A percentile compares a stretch with the other conserved stretches of the same genome.
phyloP scores from a whole-genome alignment of 2,329 filamentous ascomycete species.

The Stemphylium beticola region DNA sequence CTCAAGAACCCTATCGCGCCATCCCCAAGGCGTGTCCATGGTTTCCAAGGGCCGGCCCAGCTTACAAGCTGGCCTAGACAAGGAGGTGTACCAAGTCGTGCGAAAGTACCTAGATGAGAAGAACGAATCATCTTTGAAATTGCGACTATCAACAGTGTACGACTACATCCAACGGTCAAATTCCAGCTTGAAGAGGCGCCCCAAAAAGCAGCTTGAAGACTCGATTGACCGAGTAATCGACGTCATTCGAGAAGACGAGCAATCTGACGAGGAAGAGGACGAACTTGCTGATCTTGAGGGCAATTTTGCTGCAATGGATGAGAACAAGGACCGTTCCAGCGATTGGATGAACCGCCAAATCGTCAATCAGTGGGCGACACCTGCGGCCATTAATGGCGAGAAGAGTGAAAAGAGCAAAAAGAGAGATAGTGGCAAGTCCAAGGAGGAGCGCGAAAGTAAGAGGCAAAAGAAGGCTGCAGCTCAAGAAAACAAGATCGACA shows the following conservation, averaged over 20 bases:
- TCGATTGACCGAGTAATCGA: slow-evolving; percentile 82
- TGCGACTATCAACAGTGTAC: slow-evolving; percentile 71
- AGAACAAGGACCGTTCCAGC: slow-evolving; percentile 36
- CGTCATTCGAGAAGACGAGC: slow-evolving; percentile 70
- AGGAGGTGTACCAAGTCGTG: slow-evolving; percentile 74
- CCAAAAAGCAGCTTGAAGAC: slow-evolving; percentile 81
- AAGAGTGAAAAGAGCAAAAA: slow-evolving; percentile 45
- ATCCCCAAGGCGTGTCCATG: slow-evolving; percentile 23
- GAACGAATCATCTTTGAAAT: slow-evolving; percentile 52
- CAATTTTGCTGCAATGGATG: slow-evolving; percentile 40
- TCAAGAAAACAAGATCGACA: slow-evolving; percentile 58
- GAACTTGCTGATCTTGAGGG: slow-evolving; percentile 58
- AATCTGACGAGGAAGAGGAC: slow-evolving; percentile 56
- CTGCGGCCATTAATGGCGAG: slow-evolving; percentile 36
- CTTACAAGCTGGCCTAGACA: slow-evolving; percentile 51
- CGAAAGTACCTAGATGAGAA: slow-evolving; percentile 76
- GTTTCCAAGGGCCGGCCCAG: slow-evolving; percentile 37
- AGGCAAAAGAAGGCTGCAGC: slow-evolving; percentile 60
- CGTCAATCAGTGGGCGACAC: slow-evolving; percentile 61
- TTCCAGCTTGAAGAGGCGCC: slow-evolving; percentile 81
- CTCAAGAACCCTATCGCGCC: not conserved
- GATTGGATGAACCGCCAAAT: slow-evolving; percentile 73
- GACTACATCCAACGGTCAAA: slow-evolving; percentile 84
- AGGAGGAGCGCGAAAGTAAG: slow-evolving; percentile 72
- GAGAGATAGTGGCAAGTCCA: slow-evolving; percentile 58